Percentiles rank a stretch among this genome's conserved stretches.
Evolutionary conservation across 176 grass and related monocot genomes (phyloP).

Genomic region (Hordeum vulgare): MorexV3_pseudomolecules_assembly NC_058520.1:577939054-577939553

Average conservation of each 20-base stretch:
- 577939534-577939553: constrained; percentile 46
- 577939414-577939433: constrained; percentile 59
- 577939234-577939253: constrained; percentile 43
- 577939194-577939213: constrained; percentile 17
- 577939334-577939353: constrained; percentile 66
- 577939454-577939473: constrained; percentile 90
- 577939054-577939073: constrained; percentile 45
- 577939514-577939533: constrained; percentile 47
- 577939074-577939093: constrained; percentile 69
- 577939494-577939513: constrained; percentile 64
- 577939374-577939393: constrained; percentile 87
- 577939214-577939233: constrained; percentile 26
- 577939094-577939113: constrained; percentile 70
- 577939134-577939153: constrained; percentile 36
- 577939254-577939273: constrained; percentile 72
- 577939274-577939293: constrained; percentile 69
- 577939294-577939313: constrained; percentile 67
- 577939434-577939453: constrained; percentile 44
- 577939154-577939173: constrained; percentile 58
- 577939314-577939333: constrained; percentile 72
- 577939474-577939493: constrained; percentile 82
- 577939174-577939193: constrained; percentile 30
- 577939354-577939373: constrained; percentile 45
- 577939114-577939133: constrained; percentile 70
- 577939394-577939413: constrained; percentile 79